Conservation (phyloP, 441 rosid genomes). For the Francoa sonchifolia region DNA sequence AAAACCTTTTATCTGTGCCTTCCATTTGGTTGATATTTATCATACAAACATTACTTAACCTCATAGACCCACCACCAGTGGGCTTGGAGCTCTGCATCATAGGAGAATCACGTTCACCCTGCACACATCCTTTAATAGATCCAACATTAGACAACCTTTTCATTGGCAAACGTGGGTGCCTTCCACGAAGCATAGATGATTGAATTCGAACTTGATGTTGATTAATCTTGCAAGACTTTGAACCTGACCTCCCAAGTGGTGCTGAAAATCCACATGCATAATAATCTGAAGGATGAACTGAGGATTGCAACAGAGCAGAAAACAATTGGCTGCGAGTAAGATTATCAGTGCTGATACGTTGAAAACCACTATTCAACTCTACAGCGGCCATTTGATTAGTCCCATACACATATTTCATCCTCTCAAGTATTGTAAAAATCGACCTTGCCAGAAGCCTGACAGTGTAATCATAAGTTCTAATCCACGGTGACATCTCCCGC, state of each 20-base stretch:
- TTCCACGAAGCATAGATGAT: slow-evolving; percentile 11
- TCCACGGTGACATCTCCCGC: slow-evolving; percentile 49
- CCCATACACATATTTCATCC: slow-evolving; percentile 32
- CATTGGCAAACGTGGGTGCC: slow-evolving; percentile 19
- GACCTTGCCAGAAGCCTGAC: slow-evolving; percentile 48
- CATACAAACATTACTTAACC: slow-evolving; percentile 13
- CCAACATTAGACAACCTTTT: slow-evolving; percentile 21
- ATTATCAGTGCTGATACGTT: slow-evolving; percentile 8
- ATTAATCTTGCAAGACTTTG: slow-evolving; percentile 12
- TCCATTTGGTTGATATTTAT: slow-evolving; percentile 16
- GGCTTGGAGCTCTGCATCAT: slow-evolving; percentile 21
- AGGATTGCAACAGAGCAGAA: slow-evolving; percentile 25
- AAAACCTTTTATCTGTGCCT: slow-evolving; percentile 8
- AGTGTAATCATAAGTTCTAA: slow-evolving; percentile 40
- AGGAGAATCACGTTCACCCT: slow-evolving; percentile 27
- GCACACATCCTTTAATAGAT: slow-evolving; percentile 34
- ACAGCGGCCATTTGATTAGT: slow-evolving; percentile 12
- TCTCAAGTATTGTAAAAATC: slow-evolving; percentile 41
- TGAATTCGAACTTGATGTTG: slow-evolving; percentile 14
- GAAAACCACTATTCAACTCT: slow-evolving; percentile 8
- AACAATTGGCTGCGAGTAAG: slow-evolving; percentile 29
- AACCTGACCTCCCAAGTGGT: slow-evolving; percentile 17
- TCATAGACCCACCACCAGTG: slow-evolving; percentile 23
- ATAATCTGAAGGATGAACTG: slow-evolving; percentile 27
- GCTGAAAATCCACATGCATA: slow-evolving; percentile 20